Percentiles rank a stretch among this genome's conserved stretches.
Conservation (phyloP, 495 filamentous ascomycete genomes). For the Terfezia boudieri region DNA sequence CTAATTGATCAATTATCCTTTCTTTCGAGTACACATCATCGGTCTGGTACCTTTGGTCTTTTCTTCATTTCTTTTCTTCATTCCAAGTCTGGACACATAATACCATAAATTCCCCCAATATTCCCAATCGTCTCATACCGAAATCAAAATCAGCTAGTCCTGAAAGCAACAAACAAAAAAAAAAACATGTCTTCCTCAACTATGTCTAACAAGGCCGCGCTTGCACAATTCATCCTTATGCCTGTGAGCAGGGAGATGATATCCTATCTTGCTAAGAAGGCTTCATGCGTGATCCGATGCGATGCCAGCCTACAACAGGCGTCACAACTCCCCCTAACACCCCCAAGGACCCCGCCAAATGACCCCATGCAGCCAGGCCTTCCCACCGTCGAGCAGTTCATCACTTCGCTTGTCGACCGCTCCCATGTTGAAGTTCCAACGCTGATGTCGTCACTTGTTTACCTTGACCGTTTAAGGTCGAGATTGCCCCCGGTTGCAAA, state of each 20-base stretch:
- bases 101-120: neutral
- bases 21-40: neutral
- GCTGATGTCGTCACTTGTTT: slow-evolving; percentile 88
- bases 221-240: slow-evolving; percentile 70
- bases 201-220: slow-evolving; percentile 46
- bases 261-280: slow-evolving; percentile 57
- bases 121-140: neutral
- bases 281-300: slow-evolving; percentile 74
- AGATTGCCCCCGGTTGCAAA: slow-evolving; percentile 84
- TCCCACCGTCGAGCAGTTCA: slow-evolving; percentile 72
- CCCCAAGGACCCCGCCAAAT: slow-evolving; percentile 41
- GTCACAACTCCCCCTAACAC: slow-evolving; percentile 35
- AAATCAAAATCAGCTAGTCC: neutral
- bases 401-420: slow-evolving; percentile 65
- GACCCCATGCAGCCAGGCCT: slow-evolving; percentile 30
- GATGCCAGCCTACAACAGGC: slow-evolving; percentile 34
- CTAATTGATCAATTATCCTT: neutral
- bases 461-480: slow-evolving; percentile 60
- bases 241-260: slow-evolving; percentile 75
- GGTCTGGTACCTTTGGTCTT: neutral
- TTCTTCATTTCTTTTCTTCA: neutral
- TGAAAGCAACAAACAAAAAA: slow-evolving; percentile 5
- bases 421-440: slow-evolving; percentile 96
- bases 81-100: neutral
- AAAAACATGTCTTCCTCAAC: slow-evolving; percentile 4